Conservation (phyloP, 371 early-diverging fungal genomes). For the Parasitella parasitica region DNA sequence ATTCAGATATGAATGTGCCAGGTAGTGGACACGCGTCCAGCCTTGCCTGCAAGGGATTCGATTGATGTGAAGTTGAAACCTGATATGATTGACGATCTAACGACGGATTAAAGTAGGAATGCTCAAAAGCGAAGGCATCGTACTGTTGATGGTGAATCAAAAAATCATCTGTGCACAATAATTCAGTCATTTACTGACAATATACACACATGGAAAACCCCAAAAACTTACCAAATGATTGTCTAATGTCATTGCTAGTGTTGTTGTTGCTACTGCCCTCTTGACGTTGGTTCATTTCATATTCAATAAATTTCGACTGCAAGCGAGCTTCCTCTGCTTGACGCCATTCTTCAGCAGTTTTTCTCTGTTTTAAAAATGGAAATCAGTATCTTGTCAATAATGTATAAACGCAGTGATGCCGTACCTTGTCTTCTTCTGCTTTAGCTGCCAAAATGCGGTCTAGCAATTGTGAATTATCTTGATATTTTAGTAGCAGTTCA, state of each 20-base stretch:
- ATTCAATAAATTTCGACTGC: constrained; percentile 28
- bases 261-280: not conserved
- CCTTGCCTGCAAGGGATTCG: constrained; percentile 6
- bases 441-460: constrained; percentile 25
- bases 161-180: not conserved
- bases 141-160: not conserved
- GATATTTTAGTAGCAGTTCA: constrained; percentile 18
- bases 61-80: not conserved
- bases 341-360: constrained; percentile 27
- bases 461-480: constrained; percentile 15
- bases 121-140: not conserved
- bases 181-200: not conserved
- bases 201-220: not conserved
- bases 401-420: not conserved
- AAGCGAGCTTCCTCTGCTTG: constrained; percentile 27
- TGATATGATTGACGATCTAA: not conserved
- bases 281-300: constrained; percentile 16
- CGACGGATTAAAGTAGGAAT: not conserved
- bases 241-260: not conserved
- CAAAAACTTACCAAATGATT: not conserved
- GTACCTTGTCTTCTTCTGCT: constrained; percentile 26
- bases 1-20: not conserved
- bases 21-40: not conserved
- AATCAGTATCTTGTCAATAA: not conserved
- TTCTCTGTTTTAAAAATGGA: constrained; percentile 11